Evolutionary conservation across 2,329 filamentous ascomycete genomes (phyloP), one percentile per base, ranked within the genome.

Genomic region (Talaromyces sp.): DNA sequence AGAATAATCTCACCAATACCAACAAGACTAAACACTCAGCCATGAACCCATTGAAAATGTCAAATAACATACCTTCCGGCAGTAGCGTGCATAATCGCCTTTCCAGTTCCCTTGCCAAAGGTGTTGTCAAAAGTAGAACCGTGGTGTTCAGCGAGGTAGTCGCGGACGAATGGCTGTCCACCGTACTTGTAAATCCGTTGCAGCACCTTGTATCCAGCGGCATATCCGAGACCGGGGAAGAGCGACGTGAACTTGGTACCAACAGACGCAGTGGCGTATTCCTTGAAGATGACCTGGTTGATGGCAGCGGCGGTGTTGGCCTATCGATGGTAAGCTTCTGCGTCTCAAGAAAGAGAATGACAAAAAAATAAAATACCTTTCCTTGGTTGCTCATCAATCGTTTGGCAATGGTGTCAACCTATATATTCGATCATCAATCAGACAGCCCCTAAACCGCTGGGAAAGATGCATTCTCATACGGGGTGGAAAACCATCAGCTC

Each of bases 131-230:
- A 99, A 67, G 88, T 83, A 69, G 85, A 83, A 67, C 90, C 89
- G 73, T 96, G 88, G 82, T 98, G 84, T 72, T 84, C 78, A 57
- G 85, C 84, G 57, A 99, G 85, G 78, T 89, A 97, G 79, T 99
- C 95, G 58, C 93, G 89, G 43, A 91, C 93, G 70, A 97, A 90
- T 51, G 95, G 95, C 81, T 99, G 95, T 56, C 95, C 95, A 67
- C 95, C 95, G 73, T 97, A 99, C 81, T 99, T 99, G 85, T 99
- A 99, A 74, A 99, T 87, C 76, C 95, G 85, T 84, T 99, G 95
- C 60, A 96, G 86, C 64, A 98, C 83, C 85, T 99, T 99, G 84
- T 99, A 99, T 64, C 93, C 93, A 60, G 95, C 95, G 61, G 95
- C 95, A 77, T 99, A 99, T 72, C 95, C 95, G 63, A 99, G 85